phyloP scores from a whole-genome alignment of 1,284 basidiomycete genomes.

The Papiliotrema flavescens region DNA sequence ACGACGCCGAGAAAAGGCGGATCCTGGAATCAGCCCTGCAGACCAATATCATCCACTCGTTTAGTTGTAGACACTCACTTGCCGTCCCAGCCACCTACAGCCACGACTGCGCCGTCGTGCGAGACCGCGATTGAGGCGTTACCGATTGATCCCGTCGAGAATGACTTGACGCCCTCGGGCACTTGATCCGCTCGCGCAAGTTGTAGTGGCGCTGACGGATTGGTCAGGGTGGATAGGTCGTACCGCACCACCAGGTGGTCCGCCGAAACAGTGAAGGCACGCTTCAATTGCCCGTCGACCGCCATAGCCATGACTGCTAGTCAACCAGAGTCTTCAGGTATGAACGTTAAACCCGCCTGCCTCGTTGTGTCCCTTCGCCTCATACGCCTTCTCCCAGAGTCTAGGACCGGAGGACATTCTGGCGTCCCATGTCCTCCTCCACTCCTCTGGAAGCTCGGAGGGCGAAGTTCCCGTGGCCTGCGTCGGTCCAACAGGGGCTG shows the following conservation, averaged over 20 bases:
- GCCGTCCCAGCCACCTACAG: constrained; percentile 85
- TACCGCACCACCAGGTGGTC: constrained; percentile 75
- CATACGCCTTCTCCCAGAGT: constrained; percentile 5
- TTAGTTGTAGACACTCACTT: constrained; percentile 55
- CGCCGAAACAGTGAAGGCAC: constrained; percentile 75
- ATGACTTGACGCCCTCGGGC: constrained; percentile 14
- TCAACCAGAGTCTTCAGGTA: background rate
- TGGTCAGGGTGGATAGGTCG: constrained; percentile 14
- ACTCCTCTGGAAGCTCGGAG: background rate
- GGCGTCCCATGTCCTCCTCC: constrained; percentile 2
- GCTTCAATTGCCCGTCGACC: constrained; percentile 58
- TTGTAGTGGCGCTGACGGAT: no score
- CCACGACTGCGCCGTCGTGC: constrained; percentile 70
- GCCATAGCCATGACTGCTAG: constrained; percentile 78
- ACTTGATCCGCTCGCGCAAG: no score
- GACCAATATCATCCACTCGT: background rate
- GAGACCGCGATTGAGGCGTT: constrained; percentile 69
- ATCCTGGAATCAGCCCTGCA: constrained; percentile 53
- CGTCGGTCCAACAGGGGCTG: background rate
- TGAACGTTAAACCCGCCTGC: constrained; percentile 56
- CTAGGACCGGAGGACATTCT: background rate
- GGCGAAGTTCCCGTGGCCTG: constrained; percentile 7
- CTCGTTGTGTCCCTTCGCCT: constrained; percentile 45
- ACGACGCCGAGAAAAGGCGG: constrained; percentile 70
- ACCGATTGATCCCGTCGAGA: constrained; percentile 68